Percentiles rank a stretch among this genome's conserved stretches.
Conservation (phyloP, 108 stramenopile genomes). For the Pseudonitzschia multistriata region DNA sequence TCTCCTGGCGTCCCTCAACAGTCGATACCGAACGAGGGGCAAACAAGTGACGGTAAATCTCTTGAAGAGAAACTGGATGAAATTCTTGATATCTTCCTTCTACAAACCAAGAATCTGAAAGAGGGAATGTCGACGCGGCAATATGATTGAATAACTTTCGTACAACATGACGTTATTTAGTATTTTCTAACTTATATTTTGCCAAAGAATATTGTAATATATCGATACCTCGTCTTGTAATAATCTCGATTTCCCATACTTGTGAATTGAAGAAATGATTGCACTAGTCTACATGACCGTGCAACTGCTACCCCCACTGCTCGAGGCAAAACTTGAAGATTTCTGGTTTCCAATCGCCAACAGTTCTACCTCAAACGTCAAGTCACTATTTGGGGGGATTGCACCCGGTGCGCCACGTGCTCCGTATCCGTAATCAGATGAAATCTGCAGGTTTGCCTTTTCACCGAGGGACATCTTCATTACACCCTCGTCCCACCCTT, state of each 20-base stretch:
- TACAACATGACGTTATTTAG: no score
- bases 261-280: no score
- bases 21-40: not conserved
- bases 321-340: not conserved
- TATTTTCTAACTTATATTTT: no score
- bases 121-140: conserved; percentile 69
- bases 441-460: conserved; percentile 75
- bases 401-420: conserved; percentile 75
- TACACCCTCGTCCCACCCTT: conserved; percentile 57
- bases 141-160: conserved; percentile 13
- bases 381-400: conserved; percentile 88
- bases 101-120: conserved; percentile 47
- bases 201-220: not conserved
- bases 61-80: conserved; percentile 72
- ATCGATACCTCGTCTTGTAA: not conserved
- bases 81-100: conserved; percentile 64
- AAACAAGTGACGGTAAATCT: conserved; percentile 5
- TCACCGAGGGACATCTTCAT: conserved; percentile 70
- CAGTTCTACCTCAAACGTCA: conserved; percentile 78
- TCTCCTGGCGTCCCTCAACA: not conserved
- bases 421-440: conserved; percentile 88
- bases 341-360: conserved; percentile 49
- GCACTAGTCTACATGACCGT: conserved; percentile 1
- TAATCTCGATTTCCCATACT: no score
- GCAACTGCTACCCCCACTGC: not conserved